Evolutionary conservation across 352 stramenopile species (phyloP), one percentile per base, ranked within the genome.

Genomic region (Phytophthora sojae): DNA sequence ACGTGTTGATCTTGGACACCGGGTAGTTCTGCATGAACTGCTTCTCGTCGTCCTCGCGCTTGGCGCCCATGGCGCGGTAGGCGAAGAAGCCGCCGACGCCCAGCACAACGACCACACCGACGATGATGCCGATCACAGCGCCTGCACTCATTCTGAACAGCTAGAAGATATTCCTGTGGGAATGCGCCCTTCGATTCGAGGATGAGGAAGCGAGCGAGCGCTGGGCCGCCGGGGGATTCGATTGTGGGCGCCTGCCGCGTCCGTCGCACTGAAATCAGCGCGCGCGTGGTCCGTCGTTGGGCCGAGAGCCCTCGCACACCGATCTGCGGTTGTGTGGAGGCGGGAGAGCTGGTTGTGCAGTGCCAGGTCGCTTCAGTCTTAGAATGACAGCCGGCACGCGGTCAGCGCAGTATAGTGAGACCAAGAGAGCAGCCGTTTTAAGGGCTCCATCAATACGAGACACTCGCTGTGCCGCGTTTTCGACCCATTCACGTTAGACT

Each of bases 81-180:
- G 71, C 54, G 32, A 89, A 76, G 62, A 83, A 87, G 21, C 71
- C 82, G 0, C 42, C 71, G 59, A 76, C 42, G 2, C 67, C 79
- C 19, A 81, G 17, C 7, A 84, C 60, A 1, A 79, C 71, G 15
- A 88, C 58, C 29, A 87, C 76, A 5, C 62, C 76, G 12, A 78
- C 56, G 64, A 90, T 75, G 56, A 89, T 86, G 14, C 69, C 74
- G 26, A 90, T 60, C 25, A 89, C 35, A 6, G 53, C 64, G 7
- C 73, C 76, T 44, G 77, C 77, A 64, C 76, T 81, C 76, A 88
- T 88, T 35, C 6, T 70, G 19, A 17, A 29, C 23, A 42, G 54
- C 19, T 58, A 52, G 12, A 35, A 42, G 42, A 30, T 35, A 49
- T 53, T 25, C n/a, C 47, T 53, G 47, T 2, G 54, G 37, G 17